A percentile compares a stretch with the other conserved stretches of the same genome.
These are phyloP conservation scores for Trichoderma brevicompactum DNA, from an alignment of 2,329 filamentous ascomycete species.

Conservation along the genomic window DNA sequence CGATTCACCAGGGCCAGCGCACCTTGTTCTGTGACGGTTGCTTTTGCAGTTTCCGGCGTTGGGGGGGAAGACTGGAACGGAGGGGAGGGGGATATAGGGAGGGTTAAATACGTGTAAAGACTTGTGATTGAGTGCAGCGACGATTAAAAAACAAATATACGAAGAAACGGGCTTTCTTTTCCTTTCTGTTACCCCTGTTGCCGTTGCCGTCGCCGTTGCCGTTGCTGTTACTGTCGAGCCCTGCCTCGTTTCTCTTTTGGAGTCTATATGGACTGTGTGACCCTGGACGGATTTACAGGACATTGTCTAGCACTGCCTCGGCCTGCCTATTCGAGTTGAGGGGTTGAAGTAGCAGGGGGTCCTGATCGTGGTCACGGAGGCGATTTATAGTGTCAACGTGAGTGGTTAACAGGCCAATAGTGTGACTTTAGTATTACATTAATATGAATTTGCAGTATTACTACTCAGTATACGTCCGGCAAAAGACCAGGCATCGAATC, in stretches of 20 bases:
- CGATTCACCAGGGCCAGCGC: constrained; percentile 8
- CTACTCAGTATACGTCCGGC: too few species aligned
- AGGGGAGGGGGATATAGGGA: constrained; percentile 9
- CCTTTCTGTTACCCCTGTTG: neutral
- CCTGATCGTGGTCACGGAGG: too few species aligned
- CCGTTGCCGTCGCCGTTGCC: neutral
- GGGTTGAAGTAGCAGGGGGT: too few species aligned
- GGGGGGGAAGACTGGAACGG: constrained; percentile 35
- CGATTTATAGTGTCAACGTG: too few species aligned
- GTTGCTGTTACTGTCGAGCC: neutral
- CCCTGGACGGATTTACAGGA: neutral
- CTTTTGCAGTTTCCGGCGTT: constrained; percentile 37
- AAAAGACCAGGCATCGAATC: too few species aligned
- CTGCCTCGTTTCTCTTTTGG: too few species aligned
- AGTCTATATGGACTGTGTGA: too few species aligned
- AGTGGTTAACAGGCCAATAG: too few species aligned
- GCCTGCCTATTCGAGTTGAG: too few species aligned
- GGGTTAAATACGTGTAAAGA: constrained; percentile 29
- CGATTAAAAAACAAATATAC: constrained; percentile 25
- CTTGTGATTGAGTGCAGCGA: constrained; percentile 28
- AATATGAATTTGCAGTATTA: too few species aligned
- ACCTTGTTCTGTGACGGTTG: constrained; percentile 17
- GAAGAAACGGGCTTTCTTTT: constrained; percentile 22
- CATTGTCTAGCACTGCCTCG: too few species aligned
- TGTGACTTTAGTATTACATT: too few species aligned